Evolutionary conservation across 2,329 filamentous ascomycete species (phyloP), one percentile per base, ranked within the genome.

Genomic region (Fonsecaea multimorphosa): DNA sequence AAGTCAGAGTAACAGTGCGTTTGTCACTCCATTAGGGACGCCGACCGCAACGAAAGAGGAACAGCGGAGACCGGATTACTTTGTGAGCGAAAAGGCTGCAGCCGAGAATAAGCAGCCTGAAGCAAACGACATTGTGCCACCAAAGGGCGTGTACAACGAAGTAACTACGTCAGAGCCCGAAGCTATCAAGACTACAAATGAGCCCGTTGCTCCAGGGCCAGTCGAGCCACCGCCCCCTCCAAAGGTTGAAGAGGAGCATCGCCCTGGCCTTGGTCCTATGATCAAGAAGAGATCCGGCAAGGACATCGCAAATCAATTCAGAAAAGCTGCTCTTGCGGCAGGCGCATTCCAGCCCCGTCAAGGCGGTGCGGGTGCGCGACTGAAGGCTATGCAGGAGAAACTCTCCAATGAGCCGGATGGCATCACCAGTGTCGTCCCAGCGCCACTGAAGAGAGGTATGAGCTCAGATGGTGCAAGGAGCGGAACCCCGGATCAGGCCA

Each of bases 211-310:
- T 14, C 66, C 67, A 0, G 67, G 67, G 38, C 56, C 67, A 64
- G 67, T 69, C n/a, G 70, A 73, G 53, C 58, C 82, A 55, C 77
- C 79, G 49, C 76, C 78, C 11, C 78, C 76, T 83, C 83, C 78
- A 77, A 80, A 72, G 77, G 85, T 36, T 78, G 84, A 85, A 31
- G 83, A 84, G 52, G 76, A 78, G 32, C 81, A 84, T 70, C 83
- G 91, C n/a, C 92, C 92, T 19, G 93, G 92, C 0, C 84, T 96
- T 6, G 92, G 92, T 0, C 92, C 93, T 1, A 97, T 97, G 93
- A 90, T 97, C 73, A 87, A 89, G 68, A 92, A 91, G 74, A 87
- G 86, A 67, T 89, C 88, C 1, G 88, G 85, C 68, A 85, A 83
- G n/a, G 89, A 95, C 63, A 83, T 95, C 72, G 91, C 91, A 22